Conservation (phyloP, 1,284 basidiomycete genomes). For the Athelia psychrophila region DNA sequence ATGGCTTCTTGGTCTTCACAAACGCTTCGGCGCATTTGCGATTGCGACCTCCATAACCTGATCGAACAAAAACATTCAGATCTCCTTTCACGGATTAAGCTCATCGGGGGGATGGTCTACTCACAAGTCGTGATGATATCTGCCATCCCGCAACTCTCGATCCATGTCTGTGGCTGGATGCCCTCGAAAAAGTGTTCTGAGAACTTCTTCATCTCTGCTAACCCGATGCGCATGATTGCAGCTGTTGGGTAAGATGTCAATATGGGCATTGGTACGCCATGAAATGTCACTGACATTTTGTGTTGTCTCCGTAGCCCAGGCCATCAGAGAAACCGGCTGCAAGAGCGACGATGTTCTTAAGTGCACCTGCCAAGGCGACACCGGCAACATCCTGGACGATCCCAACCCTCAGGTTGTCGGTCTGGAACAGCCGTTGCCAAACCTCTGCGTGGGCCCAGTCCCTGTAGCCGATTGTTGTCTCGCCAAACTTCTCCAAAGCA, state of each 20-base stretch:
- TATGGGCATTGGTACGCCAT: not conserved
- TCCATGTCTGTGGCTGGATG: conserved; percentile 13
- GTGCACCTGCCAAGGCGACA: conserved; percentile 15
- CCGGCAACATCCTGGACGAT: conserved; percentile 16
- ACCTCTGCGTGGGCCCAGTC: conserved; percentile 13
- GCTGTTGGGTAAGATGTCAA: conserved; percentile 2
- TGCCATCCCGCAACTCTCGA: conserved; percentile 16
- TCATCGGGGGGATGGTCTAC: too few relatives aligned
- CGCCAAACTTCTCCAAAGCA: conserved; percentile 9
- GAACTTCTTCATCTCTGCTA: conserved; percentile 16
- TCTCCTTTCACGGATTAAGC: too few relatives aligned
- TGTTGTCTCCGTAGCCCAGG: conserved; percentile 14
- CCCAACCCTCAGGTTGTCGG: conserved; percentile 13
- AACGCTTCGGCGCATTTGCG: conserved; percentile 18
- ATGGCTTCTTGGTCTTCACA: conserved; percentile 12
- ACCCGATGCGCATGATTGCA: conserved; percentile 15
- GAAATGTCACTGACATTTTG: conserved; percentile 1
- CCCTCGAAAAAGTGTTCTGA: conserved; percentile 15
- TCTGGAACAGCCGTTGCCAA: conserved; percentile 16
- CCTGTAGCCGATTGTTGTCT: conserved; percentile 15
- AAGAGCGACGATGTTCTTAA: conserved; percentile 17
- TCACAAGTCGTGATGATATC: conserved; percentile 14
- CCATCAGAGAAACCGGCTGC: conserved; percentile 17
- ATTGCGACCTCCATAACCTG: conserved; percentile 15
- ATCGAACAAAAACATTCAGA: too few relatives aligned